Evolutionary conservation across 805 yeast species (phyloP).

Genomic region (Cyberlindnera lachancei): DNA sequence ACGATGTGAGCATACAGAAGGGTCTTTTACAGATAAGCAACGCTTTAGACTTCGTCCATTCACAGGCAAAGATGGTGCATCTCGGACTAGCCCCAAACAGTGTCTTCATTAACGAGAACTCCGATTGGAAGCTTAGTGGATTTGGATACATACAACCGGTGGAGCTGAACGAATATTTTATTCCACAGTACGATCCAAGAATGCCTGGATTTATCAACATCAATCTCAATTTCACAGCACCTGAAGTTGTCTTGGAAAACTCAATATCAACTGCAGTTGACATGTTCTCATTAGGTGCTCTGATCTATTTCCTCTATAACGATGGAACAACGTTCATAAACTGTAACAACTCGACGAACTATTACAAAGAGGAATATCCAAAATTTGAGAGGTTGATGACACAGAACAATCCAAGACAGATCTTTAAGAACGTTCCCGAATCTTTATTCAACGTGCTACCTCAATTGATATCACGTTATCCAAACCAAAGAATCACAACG

Average conservation of each 20-base stretch:
- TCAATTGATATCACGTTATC: slow-evolving; percentile 46
- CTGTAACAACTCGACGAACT: slow-evolving; percentile 47
- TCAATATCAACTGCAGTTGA: slow-evolving; percentile 64
- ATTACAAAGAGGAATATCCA: slow-evolving; percentile 50
- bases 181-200: slow-evolving; percentile 69
- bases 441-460: slow-evolving; percentile 41
- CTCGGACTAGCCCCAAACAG: slow-evolving; percentile 72
- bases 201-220: slow-evolving; percentile 67
- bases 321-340: slow-evolving; percentile 38
- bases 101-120: slow-evolving; percentile 68
- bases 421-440: slow-evolving; percentile 54
- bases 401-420: slow-evolving; percentile 29
- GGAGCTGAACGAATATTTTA: slow-evolving; percentile 48
- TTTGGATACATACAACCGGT: slow-evolving; percentile 47
- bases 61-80: slow-evolving; percentile 67
- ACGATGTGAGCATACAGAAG: slow-evolving; percentile 68
- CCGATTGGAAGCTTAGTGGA: slow-evolving; percentile 93
- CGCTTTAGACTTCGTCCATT: slow-evolving; percentile 78
- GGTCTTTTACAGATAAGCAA: slow-evolving; percentile 75
- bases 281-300: slow-evolving; percentile 74
- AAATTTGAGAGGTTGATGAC: slow-evolving; percentile 41
- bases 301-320: slow-evolving; percentile 66
- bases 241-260: slow-evolving; percentile 68
- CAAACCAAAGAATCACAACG: slow-evolving; percentile 51
- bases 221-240: slow-evolving; percentile 72